Evolutionary conservation across 331 rosid genomes (phyloP).

Genomic region (Pyrus hybrid): DNA sequence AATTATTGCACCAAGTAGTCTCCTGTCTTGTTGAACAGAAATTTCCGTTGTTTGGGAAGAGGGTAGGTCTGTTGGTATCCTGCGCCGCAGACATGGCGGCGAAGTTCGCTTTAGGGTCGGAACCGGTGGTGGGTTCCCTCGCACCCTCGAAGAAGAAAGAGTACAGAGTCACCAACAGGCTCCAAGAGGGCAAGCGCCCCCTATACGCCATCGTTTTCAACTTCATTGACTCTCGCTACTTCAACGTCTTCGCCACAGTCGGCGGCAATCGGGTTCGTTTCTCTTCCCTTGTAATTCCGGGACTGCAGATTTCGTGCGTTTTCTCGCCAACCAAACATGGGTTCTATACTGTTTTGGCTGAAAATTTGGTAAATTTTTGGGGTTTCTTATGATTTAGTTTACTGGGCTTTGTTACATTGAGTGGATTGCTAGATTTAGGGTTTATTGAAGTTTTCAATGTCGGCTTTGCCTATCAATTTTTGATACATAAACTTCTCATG

Average conservation of each 20-base stretch:
- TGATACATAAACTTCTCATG: not conserved
- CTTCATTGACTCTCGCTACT: slow-evolving; percentile 69
- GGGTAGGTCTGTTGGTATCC: not conserved
- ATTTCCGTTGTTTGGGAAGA: not conserved
- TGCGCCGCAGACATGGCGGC: slow-evolving; percentile 38
- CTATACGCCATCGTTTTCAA: slow-evolving; percentile 66
- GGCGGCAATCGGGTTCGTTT: slow-evolving; percentile 77
- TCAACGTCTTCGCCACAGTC: slow-evolving; percentile 83
- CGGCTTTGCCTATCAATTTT: not conserved
- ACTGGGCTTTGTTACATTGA: not conserved
- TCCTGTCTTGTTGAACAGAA: not conserved
- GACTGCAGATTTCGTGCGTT: not conserved
- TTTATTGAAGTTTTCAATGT: too few relatives aligned
- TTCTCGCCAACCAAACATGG: not conserved
- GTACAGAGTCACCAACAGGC: slow-evolving; percentile 79
- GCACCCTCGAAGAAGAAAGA: slow-evolving; percentile 52
- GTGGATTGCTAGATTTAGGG: not conserved
- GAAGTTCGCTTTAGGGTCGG: slow-evolving; percentile 58
- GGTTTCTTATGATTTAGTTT: not conserved
- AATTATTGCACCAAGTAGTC: too few relatives aligned
- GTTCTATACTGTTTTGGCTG: not conserved
- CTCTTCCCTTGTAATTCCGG: not conserved
- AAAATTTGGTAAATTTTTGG: not conserved
- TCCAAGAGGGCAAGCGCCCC: slow-evolving; percentile 94
- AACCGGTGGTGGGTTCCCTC: slow-evolving; percentile 68